phyloP scores from a whole-genome alignment of 2,329 filamentous ascomycete species.

The Madurella mycetomatis region DNA sequence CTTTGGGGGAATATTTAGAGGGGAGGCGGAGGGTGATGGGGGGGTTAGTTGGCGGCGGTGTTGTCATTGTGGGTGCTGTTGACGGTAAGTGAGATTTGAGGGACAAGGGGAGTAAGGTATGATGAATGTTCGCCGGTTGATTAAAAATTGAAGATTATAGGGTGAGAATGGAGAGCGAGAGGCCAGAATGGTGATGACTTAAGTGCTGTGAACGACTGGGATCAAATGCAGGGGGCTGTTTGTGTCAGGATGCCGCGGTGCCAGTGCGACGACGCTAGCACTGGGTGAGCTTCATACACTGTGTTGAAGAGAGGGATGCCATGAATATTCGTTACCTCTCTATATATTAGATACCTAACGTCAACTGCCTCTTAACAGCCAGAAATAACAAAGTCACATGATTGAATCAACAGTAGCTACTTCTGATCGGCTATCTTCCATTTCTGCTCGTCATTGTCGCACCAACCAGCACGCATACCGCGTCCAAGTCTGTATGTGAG shows the following conservation, averaged over 20 bases:
- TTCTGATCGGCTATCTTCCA: neutral
- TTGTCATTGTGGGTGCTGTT: neutral
- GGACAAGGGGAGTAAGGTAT: neutral
- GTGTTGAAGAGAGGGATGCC: too few relatives aligned
- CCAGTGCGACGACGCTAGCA: too few relatives aligned
- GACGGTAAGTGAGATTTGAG: neutral
- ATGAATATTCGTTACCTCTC: too few relatives aligned
- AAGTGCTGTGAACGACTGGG: neutral
- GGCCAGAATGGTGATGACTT: neutral
- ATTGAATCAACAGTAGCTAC: neutral
- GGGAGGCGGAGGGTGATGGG: constrained; percentile 41
- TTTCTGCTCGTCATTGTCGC: neutral
- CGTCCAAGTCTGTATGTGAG: neutral
- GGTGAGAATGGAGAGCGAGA: too few relatives aligned
- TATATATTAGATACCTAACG: neutral
- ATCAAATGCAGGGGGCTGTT: neutral
- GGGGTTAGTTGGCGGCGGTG: constrained; percentile 1
- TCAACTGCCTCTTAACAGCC: neutral
- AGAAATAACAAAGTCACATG: neutral
- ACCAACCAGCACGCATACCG: neutral
- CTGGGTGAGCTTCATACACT: too few relatives aligned
- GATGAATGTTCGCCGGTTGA: too few relatives aligned
- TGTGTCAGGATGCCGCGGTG: too few relatives aligned
- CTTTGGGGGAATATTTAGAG: constrained; percentile 41
- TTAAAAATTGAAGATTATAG: too few relatives aligned